Percentiles rank a stretch among this genome's conserved stretches.
Conservation (phyloP, 495 filamentous ascomycete species). For the Trichoderma orchidacearum region DNA sequence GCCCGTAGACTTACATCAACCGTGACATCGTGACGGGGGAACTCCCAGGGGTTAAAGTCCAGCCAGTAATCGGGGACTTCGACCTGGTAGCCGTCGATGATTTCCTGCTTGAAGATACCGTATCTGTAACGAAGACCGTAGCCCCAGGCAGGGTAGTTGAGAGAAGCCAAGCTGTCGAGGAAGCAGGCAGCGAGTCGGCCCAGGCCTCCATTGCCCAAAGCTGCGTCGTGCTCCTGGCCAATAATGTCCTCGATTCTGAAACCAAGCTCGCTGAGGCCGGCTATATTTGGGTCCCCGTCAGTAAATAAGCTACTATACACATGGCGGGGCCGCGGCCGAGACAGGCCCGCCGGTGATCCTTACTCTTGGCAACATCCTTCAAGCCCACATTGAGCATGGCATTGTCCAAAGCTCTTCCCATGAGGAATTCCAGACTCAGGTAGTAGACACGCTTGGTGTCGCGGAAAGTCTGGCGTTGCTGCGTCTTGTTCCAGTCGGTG, state of each 20-base stretch:
- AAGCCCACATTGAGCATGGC: constrained; percentile 90
- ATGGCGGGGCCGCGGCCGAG: background rate
- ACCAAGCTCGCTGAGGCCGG: constrained; percentile 70
- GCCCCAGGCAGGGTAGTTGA: constrained; percentile 95
- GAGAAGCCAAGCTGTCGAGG: constrained; percentile 83
- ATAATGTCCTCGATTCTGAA: constrained; percentile 97
- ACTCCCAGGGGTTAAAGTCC: constrained; percentile 99
- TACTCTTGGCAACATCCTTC: constrained; percentile 74
- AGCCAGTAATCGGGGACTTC: constrained; percentile 98
- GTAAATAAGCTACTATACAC: too few species aligned
- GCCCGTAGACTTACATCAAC: constrained; percentile 47
- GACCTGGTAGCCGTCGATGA: constrained; percentile 92
- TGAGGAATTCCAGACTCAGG: constrained; percentile 89
- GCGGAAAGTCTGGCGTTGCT: constrained; percentile 81
- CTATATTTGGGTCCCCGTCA: constrained; percentile 1
- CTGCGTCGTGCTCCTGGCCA: constrained; percentile 88
- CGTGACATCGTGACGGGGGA: constrained; percentile 84
- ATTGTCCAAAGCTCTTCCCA: constrained; percentile 94
- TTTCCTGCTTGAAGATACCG: constrained; percentile 99
- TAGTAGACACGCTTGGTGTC: constrained; percentile 95
- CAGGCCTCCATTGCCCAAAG: constrained; percentile 89
- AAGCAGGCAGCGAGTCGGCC: constrained; percentile 94
- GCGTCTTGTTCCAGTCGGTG: constrained; percentile 94
- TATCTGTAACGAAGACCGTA: constrained; percentile 93
- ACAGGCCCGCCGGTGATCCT: background rate